phyloP scores from a whole-genome alignment of 768 basidiomycete species.

The Termitomyces sp. region DNA sequence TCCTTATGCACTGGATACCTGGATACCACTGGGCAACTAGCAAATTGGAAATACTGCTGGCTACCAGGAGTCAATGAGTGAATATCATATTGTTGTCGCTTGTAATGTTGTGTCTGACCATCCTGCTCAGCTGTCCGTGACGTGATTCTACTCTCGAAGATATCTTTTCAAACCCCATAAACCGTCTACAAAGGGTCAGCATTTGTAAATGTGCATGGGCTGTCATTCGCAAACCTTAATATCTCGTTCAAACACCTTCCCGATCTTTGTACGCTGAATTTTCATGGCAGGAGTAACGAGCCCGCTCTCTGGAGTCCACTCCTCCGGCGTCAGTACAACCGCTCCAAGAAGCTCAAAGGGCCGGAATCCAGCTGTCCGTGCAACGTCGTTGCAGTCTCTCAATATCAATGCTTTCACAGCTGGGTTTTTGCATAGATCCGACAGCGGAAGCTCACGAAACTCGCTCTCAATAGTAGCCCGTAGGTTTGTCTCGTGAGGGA shows the following conservation, averaged over 20 bases:
- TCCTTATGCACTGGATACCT: too few species aligned
- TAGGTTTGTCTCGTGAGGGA: slow-evolving; percentile 64
- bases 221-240: slow-evolving; percentile 67
- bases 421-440: slow-evolving; percentile 52
- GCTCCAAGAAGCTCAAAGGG: slow-evolving; percentile 71
- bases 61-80: too few species aligned
- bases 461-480: slow-evolving; percentile 52
- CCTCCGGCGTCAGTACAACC: slow-evolving; percentile 76
- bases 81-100: too few species aligned
- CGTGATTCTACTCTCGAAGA: too few species aligned
- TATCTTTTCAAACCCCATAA: too few species aligned
- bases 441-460: slow-evolving; percentile 35
- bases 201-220: too few species aligned
- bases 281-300: slow-evolving; percentile 90
- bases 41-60: too few species aligned
- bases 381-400: slow-evolving; percentile 70
- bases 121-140: too few species aligned
- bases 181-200: too few species aligned
- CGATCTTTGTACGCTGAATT: slow-evolving; percentile 73
- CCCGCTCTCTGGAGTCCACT: slow-evolving; percentile 90
- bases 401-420: slow-evolving; percentile 57
- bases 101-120: too few species aligned
- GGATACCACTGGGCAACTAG: too few species aligned
- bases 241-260: slow-evolving; percentile 57
- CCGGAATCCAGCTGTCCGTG: slow-evolving; percentile 83